These are phyloP conservation scores for Lichtheimia hyalospora DNA, from an alignment of 371 early-diverging fungal species.

Conservation along the genomic window DNA sequence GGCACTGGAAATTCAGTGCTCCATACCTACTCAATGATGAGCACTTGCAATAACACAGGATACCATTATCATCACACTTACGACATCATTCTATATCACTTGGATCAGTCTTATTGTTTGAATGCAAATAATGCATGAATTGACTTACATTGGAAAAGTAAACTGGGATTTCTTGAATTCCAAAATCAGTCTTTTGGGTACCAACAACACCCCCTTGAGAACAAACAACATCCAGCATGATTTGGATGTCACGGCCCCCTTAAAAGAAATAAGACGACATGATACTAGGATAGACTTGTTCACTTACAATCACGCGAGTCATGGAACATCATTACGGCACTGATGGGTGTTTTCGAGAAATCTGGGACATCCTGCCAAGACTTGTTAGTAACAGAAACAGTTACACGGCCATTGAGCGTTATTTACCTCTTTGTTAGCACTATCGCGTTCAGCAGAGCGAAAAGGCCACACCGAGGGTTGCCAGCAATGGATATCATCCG, in stretches of 20 bases:
- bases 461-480: conserved; percentile 76
- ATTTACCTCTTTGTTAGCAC: conserved; percentile 1
- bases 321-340: conserved; percentile 82
- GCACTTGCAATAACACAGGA: background rate
- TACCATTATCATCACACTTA: conserved; percentile 18
- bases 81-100: conserved; percentile 37
- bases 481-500: conserved; percentile 76
- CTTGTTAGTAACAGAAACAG: background rate
- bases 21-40: conserved; percentile 58
- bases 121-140: too few species aligned
- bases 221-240: conserved; percentile 73
- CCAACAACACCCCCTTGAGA: conserved; percentile 66
- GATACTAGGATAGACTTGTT: background rate
- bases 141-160: conserved; percentile 74
- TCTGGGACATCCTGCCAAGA: conserved; percentile 19
- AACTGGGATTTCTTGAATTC: conserved; percentile 64
- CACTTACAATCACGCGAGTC: conserved; percentile 78
- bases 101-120: background rate
- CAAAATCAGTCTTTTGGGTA: conserved; percentile 43
- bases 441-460: conserved; percentile 23
- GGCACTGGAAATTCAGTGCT: conserved; percentile 79
- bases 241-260: conserved; percentile 85
- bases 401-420: background rate
- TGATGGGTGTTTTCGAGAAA: conserved; percentile 57
- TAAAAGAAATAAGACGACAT: background rate